A percentile compares a stretch with the other conserved stretches of the same genome.
Conservation (phyloP, 768 basidiomycete species). For the Russula vinacea region DNA sequence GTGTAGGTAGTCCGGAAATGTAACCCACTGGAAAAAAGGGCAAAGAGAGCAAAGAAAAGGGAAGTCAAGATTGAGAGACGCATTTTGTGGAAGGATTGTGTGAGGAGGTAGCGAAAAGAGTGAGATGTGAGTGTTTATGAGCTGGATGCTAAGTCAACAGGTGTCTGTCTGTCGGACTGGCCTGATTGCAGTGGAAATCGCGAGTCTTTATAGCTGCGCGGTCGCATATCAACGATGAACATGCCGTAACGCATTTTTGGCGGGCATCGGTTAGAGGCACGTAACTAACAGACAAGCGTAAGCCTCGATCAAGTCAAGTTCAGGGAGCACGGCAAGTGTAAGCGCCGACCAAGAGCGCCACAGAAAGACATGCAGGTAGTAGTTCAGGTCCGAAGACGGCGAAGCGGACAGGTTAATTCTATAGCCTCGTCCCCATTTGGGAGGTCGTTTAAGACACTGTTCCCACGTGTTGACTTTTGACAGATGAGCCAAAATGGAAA, state of each 20-base stretch:
- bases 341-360: neutral
- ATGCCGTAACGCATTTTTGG: too few relatives aligned
- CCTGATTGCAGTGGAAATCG: neutral
- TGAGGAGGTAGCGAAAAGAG: neutral
- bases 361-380: neutral
- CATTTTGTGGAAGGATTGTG: constrained; percentile 2
- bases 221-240: neutral
- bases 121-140: too few relatives aligned
- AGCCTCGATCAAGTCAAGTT: neutral
- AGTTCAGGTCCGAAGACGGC: neutral
- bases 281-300: neutral
- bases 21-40: constrained; percentile 5
- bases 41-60: neutral
- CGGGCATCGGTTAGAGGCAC: too few relatives aligned
- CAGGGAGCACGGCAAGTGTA: neutral
- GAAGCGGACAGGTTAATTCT: neutral
- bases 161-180: neutral
- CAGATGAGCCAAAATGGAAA: neutral
- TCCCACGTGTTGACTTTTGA: neutral
- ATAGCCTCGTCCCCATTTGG: constrained; percentile 5
- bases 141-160: too few relatives aligned
- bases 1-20: neutral
- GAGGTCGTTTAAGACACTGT: neutral
- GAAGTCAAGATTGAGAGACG: neutral
- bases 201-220: neutral